Base-by-base conservation (phyloP, 768 basidiomycete species). In the Hortiboletus flavorubellus region DNA sequence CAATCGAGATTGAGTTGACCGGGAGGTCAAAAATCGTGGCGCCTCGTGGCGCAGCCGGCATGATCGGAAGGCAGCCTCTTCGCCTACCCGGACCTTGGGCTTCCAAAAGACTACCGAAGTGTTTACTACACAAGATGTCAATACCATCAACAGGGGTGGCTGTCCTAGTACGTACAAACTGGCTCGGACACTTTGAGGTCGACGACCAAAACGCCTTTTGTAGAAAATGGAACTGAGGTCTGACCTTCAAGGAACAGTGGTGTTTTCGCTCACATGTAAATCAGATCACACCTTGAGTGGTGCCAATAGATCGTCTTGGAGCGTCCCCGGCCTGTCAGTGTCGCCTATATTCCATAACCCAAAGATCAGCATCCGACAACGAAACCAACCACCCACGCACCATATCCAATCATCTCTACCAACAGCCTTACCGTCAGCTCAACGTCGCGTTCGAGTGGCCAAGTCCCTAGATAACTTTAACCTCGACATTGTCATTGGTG, bases 381-480 rank as follows among this genome's bases (percentile, higher is more conserved):
- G 18, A 48, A 30, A 15, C 11, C 31, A 31, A 11, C 7, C 21
- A 43, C 2, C 4, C 23, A 67, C 78, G 54, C 49, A 90, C 93
- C 87, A 62, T 89, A 83, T 10, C 83, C 83, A 53, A 96, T 73
- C 83, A 95, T 87, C 69, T 96, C 92, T 11, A 95, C 66, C 52
- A 94, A 68, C n/a, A 95, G 69, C 59, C 77, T 81, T 46, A 93
- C 81, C 41, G 86, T 86, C 15, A 86, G 76, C 54, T 90, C 90
- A 18, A 90, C 82, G 61, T 92, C 86, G 0, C 84, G n/a, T n/a
- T n/a, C n/a, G n/a, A n/a, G n/a, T n/a, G n/a, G n/a, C n/a, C n/a
- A n/a, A n/a, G n/a, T n/a, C n/a, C n/a, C n/a, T n/a, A n/a, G n/a
- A n/a, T n/a, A n/a, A n/a, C n/a, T n/a, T n/a, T n/a, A n/a, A n/a